Conservation (phyloP, 2,329 filamentous ascomycete genomes). For the Laburnicola sp. region DNA sequence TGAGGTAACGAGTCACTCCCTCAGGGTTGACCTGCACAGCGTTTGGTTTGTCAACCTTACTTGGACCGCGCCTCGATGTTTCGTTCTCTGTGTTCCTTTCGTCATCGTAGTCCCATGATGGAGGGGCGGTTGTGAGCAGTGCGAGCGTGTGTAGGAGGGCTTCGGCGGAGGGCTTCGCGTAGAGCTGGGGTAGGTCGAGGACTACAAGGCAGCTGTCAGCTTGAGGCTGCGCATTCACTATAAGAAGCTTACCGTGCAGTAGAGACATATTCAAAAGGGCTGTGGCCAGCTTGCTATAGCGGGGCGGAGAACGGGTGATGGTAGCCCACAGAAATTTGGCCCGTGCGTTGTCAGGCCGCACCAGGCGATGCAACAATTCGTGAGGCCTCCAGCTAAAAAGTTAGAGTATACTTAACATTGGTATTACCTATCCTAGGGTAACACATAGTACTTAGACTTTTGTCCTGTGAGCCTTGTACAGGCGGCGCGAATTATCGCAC, state of each 20-base stretch:
- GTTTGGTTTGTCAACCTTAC: neutral
- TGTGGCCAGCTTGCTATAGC: neutral
- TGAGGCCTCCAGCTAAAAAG: no score
- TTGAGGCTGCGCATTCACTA: neutral
- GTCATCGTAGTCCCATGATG: slow-evolving; percentile 63
- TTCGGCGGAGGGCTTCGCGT: slow-evolving; percentile 70
- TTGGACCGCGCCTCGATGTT: slow-evolving; percentile 41
- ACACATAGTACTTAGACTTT: no score
- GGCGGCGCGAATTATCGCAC: no score
- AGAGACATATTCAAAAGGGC: slow-evolving; percentile 25
- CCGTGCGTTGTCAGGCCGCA: no score
- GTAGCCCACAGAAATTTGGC: neutral
- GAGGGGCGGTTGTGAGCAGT: slow-evolving; percentile 67
- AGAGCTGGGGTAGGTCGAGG: slow-evolving; percentile 79
- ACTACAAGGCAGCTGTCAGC: slow-evolving; percentile 49
- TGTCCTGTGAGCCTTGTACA: no score
- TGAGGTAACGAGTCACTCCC: slow-evolving; percentile 66
- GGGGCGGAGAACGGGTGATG: neutral
- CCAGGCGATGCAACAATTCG: no score
- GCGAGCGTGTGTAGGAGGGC: slow-evolving; percentile 68
- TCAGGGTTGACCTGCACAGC: slow-evolving; percentile 49
- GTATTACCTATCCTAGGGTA: no score
- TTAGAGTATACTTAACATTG: no score
- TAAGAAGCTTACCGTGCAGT: slow-evolving; percentile 30
- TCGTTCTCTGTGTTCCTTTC: slow-evolving; percentile 46